These are phyloP conservation scores for Beauveria bassiana DNA, from an alignment of 2,329 filamentous ascomycete species.

Conservation along the genomic window DNA sequence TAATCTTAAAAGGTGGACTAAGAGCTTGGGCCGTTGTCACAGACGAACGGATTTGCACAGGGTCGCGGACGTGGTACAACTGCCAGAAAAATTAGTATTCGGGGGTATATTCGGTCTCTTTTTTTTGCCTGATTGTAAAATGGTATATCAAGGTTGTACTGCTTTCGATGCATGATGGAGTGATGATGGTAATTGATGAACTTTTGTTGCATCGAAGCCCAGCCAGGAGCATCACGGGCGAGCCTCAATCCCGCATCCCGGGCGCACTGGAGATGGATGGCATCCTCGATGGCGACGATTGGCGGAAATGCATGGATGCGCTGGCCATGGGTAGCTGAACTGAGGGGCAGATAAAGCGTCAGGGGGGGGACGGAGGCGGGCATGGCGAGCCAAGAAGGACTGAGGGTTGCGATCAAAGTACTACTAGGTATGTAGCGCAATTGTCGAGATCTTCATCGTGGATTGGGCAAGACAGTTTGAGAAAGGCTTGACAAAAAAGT, in stretches of 20 bases:
- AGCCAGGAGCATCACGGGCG: neutral
- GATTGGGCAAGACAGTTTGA: neutral
- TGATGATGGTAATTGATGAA: neutral
- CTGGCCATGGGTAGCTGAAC: neutral
- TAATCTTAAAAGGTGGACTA: constrained; percentile 12
- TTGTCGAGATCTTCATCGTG: constrained; percentile 11
- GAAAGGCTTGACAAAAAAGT: neutral
- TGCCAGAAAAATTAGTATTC: neutral
- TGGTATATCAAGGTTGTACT: neutral
- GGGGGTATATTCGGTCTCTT: neutral
- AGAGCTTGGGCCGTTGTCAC: constrained; percentile 2
- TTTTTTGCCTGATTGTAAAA: no score
- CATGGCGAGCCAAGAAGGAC: neutral
- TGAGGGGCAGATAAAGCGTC: neutral
- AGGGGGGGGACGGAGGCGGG: neutral
- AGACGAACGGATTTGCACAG: neutral
- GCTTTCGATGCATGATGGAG: neutral
- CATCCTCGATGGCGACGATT: neutral
- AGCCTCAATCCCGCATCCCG: neutral
- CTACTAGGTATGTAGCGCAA: neutral
- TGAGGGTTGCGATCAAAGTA: neutral
- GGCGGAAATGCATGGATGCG: neutral
- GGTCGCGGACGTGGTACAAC: neutral
- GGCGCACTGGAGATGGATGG: neutral
- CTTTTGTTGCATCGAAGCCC: neutral